phyloP scores from a whole-genome alignment of 768 basidiomycete genomes.

The Leccinum aurantiacum region DNA sequence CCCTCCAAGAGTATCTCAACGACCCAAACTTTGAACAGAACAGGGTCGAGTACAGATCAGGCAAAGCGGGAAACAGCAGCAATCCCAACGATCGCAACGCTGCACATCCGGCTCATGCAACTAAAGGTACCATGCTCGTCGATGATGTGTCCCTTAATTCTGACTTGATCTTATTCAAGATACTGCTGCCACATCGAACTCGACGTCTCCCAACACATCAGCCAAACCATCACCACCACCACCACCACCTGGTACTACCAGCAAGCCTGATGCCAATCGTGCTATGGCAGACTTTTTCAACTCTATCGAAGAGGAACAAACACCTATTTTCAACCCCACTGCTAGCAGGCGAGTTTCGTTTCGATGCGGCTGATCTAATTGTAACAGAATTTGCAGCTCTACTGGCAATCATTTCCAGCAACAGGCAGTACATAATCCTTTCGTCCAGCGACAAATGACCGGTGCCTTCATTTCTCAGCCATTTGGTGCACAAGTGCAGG shows the following conservation, averaged over 20 bases:
- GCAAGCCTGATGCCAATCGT: slow-evolving; percentile 42
- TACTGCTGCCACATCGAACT: slow-evolving; percentile 17
- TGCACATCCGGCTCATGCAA: slow-evolving; percentile 8
- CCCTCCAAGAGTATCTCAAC: slow-evolving; percentile 92
- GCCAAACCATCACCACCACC: slow-evolving; percentile 26
- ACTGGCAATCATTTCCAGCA: slow-evolving; percentile 53
- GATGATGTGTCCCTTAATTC: background rate
- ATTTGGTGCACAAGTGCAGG: slow-evolving; percentile 43
- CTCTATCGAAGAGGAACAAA: slow-evolving; percentile 81
- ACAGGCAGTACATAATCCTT: slow-evolving; percentile 72
- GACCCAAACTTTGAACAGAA: slow-evolving; percentile 98
- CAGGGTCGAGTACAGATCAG: slow-evolving; percentile 85
- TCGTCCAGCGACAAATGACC: slow-evolving; percentile 58
- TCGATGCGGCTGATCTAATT: background rate
- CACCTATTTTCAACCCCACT: slow-evolving; percentile 67
- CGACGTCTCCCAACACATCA: slow-evolving; percentile 19
- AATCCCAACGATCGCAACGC: slow-evolving; percentile 15
- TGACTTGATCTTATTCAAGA: slow-evolving; percentile 14
- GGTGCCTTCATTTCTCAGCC: slow-evolving; percentile 45
- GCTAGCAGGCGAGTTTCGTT: slow-evolving; percentile 44
- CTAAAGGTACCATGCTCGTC: slow-evolving; percentile 17
- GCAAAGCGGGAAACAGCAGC: slow-evolving; percentile 64
- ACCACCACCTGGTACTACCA: slow-evolving; percentile 22
- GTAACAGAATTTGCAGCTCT: slow-evolving; percentile 39
- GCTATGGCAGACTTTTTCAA: slow-evolving; percentile 82